Conservation (phyloP, 2,329 filamentous ascomycete species). For the Dothistroma septosporum region DNA sequence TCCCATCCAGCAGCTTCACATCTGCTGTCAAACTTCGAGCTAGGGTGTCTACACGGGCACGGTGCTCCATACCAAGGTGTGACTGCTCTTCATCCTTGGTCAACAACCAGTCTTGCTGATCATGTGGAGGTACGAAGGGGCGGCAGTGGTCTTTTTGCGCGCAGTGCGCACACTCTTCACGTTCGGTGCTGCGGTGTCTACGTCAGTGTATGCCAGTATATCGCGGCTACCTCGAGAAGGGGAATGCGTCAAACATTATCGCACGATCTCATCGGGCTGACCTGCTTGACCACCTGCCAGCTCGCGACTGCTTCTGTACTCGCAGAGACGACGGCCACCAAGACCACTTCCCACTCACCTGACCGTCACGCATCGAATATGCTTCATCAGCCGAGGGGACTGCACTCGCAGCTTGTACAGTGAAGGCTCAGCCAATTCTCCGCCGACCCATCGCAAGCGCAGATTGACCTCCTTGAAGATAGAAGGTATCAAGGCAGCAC, state of each 20-base stretch:
- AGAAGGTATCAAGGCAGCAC: conserved; percentile 12
- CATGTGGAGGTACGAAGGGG: conserved; percentile 2
- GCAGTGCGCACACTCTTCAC: conserved; percentile 6
- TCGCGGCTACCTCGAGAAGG: neutral
- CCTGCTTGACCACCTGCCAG: no score
- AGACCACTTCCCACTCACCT: neutral
- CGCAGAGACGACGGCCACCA: neutral
- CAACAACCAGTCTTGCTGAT: conserved; percentile 4
- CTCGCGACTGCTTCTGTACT: neutral
- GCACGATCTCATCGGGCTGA: neutral
- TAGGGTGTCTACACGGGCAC: neutral
- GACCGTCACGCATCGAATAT: conserved; percentile 21
- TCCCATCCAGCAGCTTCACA: neutral
- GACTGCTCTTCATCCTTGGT: neutral
- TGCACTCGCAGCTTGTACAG: conserved; percentile 13
- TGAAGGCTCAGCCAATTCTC: conserved; percentile 12
- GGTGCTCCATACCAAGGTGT: neutral
- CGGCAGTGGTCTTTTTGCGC: neutral
- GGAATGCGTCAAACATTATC: neutral
- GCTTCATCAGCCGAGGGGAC: conserved; percentile 17
- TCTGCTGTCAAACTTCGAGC: neutral
- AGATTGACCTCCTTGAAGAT: conserved; percentile 22
- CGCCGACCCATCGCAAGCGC: conserved; percentile 19
- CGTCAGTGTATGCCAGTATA: neutral
- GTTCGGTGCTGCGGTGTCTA: neutral